A percentile compares a stretch with the other conserved stretches of the same genome.
Conservation (phyloP, 2,329 filamentous ascomycete genomes). For the Colletotrichum chlorophyti region DNA sequence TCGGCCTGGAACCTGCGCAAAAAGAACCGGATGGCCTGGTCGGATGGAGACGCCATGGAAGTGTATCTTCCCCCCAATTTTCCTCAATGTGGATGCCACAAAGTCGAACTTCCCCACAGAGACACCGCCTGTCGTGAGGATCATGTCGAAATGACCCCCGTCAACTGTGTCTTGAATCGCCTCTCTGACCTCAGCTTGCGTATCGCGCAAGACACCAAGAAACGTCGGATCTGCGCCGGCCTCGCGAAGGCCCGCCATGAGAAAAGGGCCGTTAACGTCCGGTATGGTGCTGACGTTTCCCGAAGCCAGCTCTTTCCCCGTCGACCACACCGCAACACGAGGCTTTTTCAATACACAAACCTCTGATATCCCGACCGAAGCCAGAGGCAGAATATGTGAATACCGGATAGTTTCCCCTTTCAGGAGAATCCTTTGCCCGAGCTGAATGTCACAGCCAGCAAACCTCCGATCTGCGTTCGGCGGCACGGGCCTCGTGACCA, state of each 20-base stretch:
- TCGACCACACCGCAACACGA: neutral
- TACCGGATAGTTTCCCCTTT: neutral
- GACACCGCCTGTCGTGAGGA: slow-evolving; percentile 2
- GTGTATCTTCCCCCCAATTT: neutral
- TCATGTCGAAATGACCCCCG: neutral
- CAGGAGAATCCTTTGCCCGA: neutral
- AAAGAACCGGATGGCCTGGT: neutral
- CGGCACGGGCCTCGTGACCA: slow-evolving; percentile 10
- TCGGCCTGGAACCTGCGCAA: neutral
- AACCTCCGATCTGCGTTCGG: slow-evolving; percentile 2
- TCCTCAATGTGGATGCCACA: neutral
- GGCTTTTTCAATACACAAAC: neutral
- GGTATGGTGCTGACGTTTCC: neutral
- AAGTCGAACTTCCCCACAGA: neutral
- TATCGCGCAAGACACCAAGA: neutral
- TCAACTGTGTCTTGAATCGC: neutral
- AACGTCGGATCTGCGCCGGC: slow-evolving; percentile 2
- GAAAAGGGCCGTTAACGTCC: slow-evolving; percentile 9
- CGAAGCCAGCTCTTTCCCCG: neutral
- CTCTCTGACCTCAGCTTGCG: neutral
- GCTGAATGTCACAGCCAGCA: slow-evolving; percentile 10
- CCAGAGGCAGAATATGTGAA: neutral
- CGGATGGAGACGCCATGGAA: neutral
- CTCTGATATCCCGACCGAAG: neutral
- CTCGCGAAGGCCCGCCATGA: neutral